Evolutionary conservation across 2,329 filamentous ascomycete species (phyloP), one percentile per base, ranked within the genome.

Genomic region (Zasmidium citrigriseum): DNA sequence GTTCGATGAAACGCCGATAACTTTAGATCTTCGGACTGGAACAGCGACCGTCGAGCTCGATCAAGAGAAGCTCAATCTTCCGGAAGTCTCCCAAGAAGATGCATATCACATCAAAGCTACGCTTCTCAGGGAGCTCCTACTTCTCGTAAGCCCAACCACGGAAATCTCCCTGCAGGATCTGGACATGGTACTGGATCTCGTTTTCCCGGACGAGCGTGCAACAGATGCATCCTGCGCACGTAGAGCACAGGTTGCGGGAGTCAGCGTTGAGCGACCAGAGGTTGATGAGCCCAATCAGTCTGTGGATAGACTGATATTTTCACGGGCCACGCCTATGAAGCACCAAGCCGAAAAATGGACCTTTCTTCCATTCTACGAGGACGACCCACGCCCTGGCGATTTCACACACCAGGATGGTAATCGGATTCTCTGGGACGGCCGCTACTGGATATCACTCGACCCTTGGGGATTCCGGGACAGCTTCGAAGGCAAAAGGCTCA

Each of bases 81-180:
- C 7, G 18, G 45, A 22, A 18, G 18, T 22, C 14, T 22, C 29
- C 18, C 20, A 44, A 45, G 22, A 57, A 41, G 34, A 41, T 11
- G 34, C 16, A 25, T 50, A 56, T 44, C 59, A 58, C 45, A 47
- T 64, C 38, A 78, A 79, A 50, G 73, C 78, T 9, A 68, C 77
- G 2, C 70, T 82, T 2, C 69, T 86, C 3, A 76, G 78, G 11
- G 75, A 76, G 20, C 72, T 85, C 38, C 73, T 81, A 3, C 76
- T 78, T 48, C 66, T 85, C 1, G 72, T 86, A 7, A 76, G 79
- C 1, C 81, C 83, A 0, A 68, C 73, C 14, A 75, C 77, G 22
- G 71, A 75, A 3, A 72, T 81, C n/a, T 64, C 75, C 0, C 60
- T 82, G 0, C 70, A 75, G 25, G 75, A 77, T 20, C 76, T 83